Conservation (phyloP, 208 protist genomes). For the Jaenimonas drosophilae region DNA sequence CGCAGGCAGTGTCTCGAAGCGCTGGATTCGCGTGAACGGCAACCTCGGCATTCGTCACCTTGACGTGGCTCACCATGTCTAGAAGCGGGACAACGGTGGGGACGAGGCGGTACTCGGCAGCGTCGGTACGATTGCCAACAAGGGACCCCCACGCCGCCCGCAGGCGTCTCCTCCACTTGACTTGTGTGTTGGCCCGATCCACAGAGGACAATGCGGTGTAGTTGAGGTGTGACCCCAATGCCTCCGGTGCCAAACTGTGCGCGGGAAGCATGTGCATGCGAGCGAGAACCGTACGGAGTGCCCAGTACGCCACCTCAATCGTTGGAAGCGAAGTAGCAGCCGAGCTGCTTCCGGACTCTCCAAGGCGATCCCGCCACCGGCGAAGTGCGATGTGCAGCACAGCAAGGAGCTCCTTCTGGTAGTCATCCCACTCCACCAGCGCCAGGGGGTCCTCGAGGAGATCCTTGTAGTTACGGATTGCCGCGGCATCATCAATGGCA, state of each 20-base stretch:
- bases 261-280: conserved; percentile 69
- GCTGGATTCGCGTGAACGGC: conserved; percentile 34
- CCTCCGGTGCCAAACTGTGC: conserved; percentile 32
- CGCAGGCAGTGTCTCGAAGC: conserved; percentile 50
- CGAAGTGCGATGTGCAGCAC: conserved; percentile 32
- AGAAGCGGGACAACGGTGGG: conserved; percentile 66
- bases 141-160: conserved; percentile 15
- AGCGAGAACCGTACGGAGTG: conserved; percentile 52
- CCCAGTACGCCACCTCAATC: conserved; percentile 71
- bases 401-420: conserved; percentile 60
- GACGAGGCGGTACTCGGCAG: conserved; percentile 49
- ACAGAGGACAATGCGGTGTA: conserved; percentile 53
- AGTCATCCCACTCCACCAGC: conserved; percentile 78
- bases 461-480: conserved; percentile 59
- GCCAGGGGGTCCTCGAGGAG: conserved; percentile 43
- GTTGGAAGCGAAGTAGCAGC: conserved; percentile 16
- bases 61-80: conserved; percentile 54
- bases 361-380: conserved; percentile 21
- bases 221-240: conserved; percentile 36
- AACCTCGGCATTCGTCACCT: conserved; percentile 61
- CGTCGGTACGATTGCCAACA: conserved; percentile 19
- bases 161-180: conserved; percentile 24
- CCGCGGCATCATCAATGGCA: conserved; percentile 47
- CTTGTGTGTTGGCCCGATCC: conserved; percentile 35
- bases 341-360: not conserved